Conservation (phyloP, 306 rosid species). For the Casuarina cunninghamiana region DNA sequence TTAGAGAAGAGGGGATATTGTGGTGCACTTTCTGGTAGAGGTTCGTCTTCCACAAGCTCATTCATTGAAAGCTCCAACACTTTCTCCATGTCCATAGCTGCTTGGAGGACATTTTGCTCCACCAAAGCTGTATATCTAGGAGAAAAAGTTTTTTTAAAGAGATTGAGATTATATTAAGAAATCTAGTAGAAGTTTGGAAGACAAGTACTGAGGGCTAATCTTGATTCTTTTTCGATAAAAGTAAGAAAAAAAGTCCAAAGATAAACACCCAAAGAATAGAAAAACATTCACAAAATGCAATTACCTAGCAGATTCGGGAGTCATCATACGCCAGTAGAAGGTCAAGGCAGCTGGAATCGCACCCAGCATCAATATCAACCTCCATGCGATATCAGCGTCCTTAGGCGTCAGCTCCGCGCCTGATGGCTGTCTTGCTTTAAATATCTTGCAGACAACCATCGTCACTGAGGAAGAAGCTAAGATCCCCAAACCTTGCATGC, state of each 20-base stretch:
- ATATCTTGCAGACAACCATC: too few species aligned
- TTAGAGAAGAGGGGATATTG: constrained; percentile 45
- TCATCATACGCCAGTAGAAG: constrained; percentile 57
- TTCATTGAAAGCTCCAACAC: constrained; percentile 50
- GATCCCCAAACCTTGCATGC: too few species aligned
- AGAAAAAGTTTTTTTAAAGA: background rate
- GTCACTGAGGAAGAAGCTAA: too few species aligned
- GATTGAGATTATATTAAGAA: background rate
- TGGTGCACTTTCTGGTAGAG: background rate
- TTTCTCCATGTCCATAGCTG: constrained; percentile 72
- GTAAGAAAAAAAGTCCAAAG: too few species aligned
- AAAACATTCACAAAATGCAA: background rate
- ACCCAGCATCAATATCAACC: constrained; percentile 21
- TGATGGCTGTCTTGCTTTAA: too few species aligned
- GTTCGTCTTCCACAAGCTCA: constrained; percentile 49
- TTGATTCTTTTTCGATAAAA: too few species aligned
- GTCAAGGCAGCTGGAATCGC: constrained; percentile 58
- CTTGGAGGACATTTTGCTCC: constrained; percentile 61
- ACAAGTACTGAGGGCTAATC: too few species aligned
- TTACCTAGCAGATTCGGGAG: constrained; percentile 89
- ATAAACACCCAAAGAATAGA: too few species aligned
- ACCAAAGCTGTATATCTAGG: constrained; percentile 75
- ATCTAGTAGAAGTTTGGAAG: too few species aligned
- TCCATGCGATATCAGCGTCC: too few species aligned
- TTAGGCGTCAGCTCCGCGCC: too few species aligned